These are phyloP conservation scores for Carex pumila DNA, from an alignment of 176 grass and related monocot genomes.

Conservation along the genomic window DNA sequence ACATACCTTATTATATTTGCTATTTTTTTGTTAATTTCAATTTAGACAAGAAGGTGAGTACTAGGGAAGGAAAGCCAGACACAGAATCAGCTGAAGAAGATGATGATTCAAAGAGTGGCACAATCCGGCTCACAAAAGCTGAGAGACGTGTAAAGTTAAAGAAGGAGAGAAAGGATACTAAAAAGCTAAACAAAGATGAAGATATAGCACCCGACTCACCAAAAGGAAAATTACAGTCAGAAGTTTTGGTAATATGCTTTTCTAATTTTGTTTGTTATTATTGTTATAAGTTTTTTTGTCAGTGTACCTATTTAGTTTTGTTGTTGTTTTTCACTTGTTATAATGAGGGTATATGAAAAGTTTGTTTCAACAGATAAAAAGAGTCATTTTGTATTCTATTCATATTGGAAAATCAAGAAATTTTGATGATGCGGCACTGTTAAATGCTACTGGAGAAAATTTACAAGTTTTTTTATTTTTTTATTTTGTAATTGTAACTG, in stretches of 20 bases:
- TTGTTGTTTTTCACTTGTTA: neutral
- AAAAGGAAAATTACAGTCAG: slow-evolving; percentile 51
- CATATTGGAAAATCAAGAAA: neutral
- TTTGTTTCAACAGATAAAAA: slow-evolving; percentile 1
- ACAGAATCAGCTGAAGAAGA: slow-evolving; percentile 28
- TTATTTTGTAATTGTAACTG: neutral
- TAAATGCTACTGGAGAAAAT: neutral
- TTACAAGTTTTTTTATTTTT: neutral
- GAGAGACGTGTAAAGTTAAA: slow-evolving; percentile 39
- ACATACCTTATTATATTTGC: neutral
- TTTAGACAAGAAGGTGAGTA: slow-evolving; percentile 51
- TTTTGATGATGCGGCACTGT: neutral
- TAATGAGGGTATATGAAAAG: neutral
- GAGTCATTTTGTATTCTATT: neutral
- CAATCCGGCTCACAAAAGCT: slow-evolving; percentile 40
- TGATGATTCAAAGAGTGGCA: slow-evolving; percentile 20
- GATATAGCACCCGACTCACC: slow-evolving; percentile 5
- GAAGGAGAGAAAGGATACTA: slow-evolving; percentile 49
- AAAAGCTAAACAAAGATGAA: slow-evolving; percentile 43
- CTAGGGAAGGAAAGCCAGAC: slow-evolving; percentile 21
- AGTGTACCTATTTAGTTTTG: neutral
- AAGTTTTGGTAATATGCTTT: slow-evolving; percentile 65
- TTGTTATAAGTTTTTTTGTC: neutral
- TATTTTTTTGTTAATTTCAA: neutral
- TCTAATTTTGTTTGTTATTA: slow-evolving; percentile 10